These are phyloP conservation scores for Macadamia tetraphylla DNA, from an alignment of 164 flowering plant species.

Conservation along the genomic window DNA sequence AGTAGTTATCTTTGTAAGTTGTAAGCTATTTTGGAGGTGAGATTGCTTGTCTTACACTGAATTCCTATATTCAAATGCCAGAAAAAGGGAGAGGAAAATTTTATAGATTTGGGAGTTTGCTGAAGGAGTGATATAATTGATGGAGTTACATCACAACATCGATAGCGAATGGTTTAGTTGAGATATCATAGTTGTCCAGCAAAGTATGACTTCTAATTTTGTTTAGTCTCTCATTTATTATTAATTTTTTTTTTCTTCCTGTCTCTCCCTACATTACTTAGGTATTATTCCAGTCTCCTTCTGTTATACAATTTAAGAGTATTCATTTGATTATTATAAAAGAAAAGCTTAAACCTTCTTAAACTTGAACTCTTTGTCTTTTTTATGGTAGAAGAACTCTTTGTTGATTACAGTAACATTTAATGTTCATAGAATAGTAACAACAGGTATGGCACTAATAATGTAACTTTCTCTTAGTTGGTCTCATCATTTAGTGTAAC, in stretches of 20 bases:
- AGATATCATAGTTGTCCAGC: slow-evolving; percentile 79
- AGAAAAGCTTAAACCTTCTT: too few relatives aligned
- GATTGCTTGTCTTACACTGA: too few relatives aligned
- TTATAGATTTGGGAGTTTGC: slow-evolving; percentile 58
- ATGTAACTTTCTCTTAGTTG: too few relatives aligned
- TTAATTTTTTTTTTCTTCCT: neutral
- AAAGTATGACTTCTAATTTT: slow-evolving; percentile 44
- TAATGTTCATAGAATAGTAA: too few relatives aligned
- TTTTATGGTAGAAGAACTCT: too few relatives aligned
- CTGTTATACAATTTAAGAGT: neutral
- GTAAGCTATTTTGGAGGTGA: too few relatives aligned
- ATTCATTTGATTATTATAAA: neutral
- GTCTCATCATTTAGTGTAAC: too few relatives aligned
- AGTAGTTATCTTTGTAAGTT: neutral
- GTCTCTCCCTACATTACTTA: neutral
- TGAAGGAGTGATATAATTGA: slow-evolving; percentile 87
- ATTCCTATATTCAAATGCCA: too few relatives aligned
- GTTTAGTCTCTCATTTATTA: neutral
- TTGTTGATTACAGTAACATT: too few relatives aligned
- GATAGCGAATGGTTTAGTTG: slow-evolving; percentile 67
- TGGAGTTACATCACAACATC: slow-evolving; percentile 89
- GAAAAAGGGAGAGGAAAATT: slow-evolving; percentile 17
- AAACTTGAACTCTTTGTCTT: too few relatives aligned
- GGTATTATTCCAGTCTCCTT: neutral
- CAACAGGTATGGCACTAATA: too few relatives aligned